Percentiles rank a stretch among this genome's conserved stretches.
These are phyloP conservation scores for Ceratobasidium sp. DNA, from an alignment of 1,284 basidiomycete species.

Conservation along the genomic window DNA sequence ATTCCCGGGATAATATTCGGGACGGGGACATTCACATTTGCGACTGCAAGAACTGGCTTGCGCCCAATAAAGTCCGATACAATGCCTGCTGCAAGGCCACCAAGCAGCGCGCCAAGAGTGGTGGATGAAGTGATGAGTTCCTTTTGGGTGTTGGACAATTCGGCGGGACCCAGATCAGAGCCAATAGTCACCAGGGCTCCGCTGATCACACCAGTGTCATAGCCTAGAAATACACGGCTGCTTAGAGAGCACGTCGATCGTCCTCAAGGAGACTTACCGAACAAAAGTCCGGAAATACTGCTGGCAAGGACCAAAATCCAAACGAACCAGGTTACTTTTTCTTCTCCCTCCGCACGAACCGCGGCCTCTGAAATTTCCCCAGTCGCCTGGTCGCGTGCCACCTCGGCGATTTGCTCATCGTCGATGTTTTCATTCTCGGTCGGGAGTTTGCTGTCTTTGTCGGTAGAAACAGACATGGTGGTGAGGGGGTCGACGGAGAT, in stretches of 20 bases:
- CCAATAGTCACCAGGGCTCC: conserved; percentile 80
- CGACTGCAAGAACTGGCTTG: conserved; percentile 72
- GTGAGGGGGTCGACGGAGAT: background rate
- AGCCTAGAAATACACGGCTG: conserved; percentile 60
- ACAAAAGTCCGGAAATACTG: conserved; percentile 79
- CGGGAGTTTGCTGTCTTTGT: conserved; percentile 38
- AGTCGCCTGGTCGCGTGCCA: conserved; percentile 55
- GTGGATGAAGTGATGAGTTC: conserved; percentile 85
- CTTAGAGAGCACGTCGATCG: background rate
- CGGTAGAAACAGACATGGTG: conserved; percentile 35
- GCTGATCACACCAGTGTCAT: conserved; percentile 83
- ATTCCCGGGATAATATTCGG: conserved; percentile 48
- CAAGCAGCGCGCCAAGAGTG: conserved; percentile 80
- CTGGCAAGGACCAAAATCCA: conserved; percentile 66
- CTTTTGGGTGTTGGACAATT: conserved; percentile 73
- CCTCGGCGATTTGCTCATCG: conserved; percentile 46
- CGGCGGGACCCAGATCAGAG: conserved; percentile 69
- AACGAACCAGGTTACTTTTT: conserved; percentile 73
- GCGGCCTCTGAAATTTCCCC: conserved; percentile 70
- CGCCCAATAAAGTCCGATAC: conserved; percentile 79
- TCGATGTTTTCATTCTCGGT: conserved; percentile 34
- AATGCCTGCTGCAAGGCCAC: conserved; percentile 75
- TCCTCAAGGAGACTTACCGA: conserved; percentile 63
- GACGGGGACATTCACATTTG: conserved; percentile 61
- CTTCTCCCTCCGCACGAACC: conserved; percentile 74